Conservation (phyloP, 192 early-diverging fungal species). For the Podila horticola region DNA sequence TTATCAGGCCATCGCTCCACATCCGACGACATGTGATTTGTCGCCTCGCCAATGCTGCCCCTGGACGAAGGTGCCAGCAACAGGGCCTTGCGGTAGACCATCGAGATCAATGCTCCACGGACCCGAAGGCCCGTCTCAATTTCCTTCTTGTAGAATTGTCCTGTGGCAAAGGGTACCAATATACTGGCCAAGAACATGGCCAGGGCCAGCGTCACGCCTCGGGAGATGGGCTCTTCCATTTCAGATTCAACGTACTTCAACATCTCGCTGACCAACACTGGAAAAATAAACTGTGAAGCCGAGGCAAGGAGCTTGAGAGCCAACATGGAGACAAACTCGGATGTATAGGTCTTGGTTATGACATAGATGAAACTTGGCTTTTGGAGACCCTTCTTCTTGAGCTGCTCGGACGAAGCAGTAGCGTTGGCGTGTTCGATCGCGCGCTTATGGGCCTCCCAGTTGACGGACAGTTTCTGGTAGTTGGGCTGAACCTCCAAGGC, state of each 20-base stretch:
- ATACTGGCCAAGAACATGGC: constrained; percentile 17
- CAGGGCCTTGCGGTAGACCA: constrained; percentile 86
- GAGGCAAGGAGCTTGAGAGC: neutral
- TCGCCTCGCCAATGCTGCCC: constrained; percentile 13
- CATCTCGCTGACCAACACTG: constrained; percentile 18
- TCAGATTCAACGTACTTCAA: constrained; percentile 25
- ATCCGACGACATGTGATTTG: constrained; percentile 43
- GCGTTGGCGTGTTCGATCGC: neutral
- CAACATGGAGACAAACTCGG: neutral
- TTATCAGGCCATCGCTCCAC: constrained; percentile 30
- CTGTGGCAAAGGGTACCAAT: neutral
- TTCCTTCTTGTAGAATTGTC: constrained; percentile 6
- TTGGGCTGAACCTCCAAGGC: neutral
- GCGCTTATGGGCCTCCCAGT: constrained; percentile 17
- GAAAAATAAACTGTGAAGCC: constrained; percentile 6
- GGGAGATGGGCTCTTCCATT: neutral
- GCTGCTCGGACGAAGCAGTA: neutral
- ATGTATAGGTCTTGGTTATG: constrained; percentile 13
- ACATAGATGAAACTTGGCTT: constrained; percentile 10
- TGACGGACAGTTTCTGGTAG: neutral
- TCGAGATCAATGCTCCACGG: constrained; percentile 74
- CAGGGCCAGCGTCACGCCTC: constrained; percentile 15
- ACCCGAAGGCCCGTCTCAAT: constrained; percentile 72
- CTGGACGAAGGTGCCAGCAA: constrained; percentile 66
- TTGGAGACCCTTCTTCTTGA: neutral